Evolutionary conservation across 306 rosid genomes (phyloP).

Genomic region (Begonia fuchsioides): DNA sequence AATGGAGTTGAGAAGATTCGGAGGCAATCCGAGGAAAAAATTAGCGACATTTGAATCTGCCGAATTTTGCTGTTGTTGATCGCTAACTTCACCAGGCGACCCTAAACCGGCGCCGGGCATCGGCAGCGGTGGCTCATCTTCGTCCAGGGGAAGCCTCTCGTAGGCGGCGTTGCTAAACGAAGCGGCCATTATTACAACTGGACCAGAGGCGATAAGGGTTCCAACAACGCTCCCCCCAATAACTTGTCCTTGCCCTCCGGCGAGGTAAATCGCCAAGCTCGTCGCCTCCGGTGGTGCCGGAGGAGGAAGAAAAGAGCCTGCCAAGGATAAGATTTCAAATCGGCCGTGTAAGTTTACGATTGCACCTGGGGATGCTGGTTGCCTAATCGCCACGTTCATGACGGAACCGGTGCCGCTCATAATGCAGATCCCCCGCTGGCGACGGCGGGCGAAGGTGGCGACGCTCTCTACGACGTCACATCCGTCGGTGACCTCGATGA

Average conservation of each 20-base stretch:
- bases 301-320: conserved; percentile 79
- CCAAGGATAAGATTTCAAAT: conserved; percentile 75
- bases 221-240: conserved; percentile 91
- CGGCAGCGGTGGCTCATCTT: conserved; percentile 38
- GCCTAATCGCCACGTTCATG: conserved; percentile 67
- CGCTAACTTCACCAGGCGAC: conserved; percentile 40
- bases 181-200: conserved; percentile 86
- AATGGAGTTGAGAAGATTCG: conserved; percentile 67
- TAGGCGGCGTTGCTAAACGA: conserved; percentile 96
- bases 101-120: conserved; percentile 46
- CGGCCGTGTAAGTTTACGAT: conserved; percentile 75
- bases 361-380: conserved; percentile 77
- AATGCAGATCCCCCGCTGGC: conserved; percentile 90
- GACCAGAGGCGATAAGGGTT: conserved; percentile 63
- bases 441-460: conserved; percentile 67
- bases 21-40: conserved; percentile 61
- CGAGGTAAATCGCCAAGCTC: conserved; percentile 65
- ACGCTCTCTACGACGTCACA: conserved; percentile 76
- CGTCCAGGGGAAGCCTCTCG: conserved; percentile 88
- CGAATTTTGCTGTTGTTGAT: conserved; percentile 30
- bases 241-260: conserved; percentile 91
- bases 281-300: conserved; percentile 86
- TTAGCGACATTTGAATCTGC: conserved; percentile 40
- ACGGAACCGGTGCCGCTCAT: conserved; percentile 91
- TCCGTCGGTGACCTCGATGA: conserved; percentile 86